phyloP scores from a whole-genome alignment of 805 yeast species.

The Candida coquimbonensis region DNA sequence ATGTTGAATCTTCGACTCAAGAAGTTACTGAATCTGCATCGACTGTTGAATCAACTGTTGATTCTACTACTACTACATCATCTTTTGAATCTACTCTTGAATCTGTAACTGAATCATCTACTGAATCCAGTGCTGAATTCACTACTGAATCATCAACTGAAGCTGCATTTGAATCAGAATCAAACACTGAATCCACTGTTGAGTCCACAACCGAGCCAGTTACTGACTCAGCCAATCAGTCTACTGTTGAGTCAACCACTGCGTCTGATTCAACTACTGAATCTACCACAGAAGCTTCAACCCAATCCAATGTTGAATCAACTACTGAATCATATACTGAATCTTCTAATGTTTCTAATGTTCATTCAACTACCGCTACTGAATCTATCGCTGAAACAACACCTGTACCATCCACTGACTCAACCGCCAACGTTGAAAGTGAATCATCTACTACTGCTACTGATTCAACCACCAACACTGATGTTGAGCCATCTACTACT shows the following conservation, averaged over 20 bases:
- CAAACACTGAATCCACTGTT: too few relatives aligned
- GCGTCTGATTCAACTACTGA: neutral
- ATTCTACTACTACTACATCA: neutral
- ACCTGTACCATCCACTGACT: neutral
- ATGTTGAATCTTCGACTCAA: too few relatives aligned
- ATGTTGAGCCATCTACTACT: neutral
- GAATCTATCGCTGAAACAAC: neutral
- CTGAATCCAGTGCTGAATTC: too few relatives aligned
- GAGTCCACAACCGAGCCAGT: too few relatives aligned
- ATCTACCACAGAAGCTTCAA: neutral
- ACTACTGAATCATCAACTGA: too few relatives aligned
- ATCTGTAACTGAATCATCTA: too few relatives aligned
- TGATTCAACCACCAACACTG: neutral
- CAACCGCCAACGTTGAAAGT: neutral
- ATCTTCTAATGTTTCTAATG: neutral
- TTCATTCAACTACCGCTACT: neutral
- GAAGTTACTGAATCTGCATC: neutral
- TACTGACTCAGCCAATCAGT: too few relatives aligned
- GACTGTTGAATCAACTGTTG: neutral
- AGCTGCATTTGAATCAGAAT: too few relatives aligned
- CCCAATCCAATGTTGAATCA: neutral
- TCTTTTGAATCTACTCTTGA: too few relatives aligned
- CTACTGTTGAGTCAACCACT: neutral
- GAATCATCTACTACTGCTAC: neutral
- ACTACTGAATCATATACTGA: neutral